phyloP scores from a whole-genome alignment of 2,329 filamentous ascomycete genomes.

The Bipolaris bicolor region DNA sequence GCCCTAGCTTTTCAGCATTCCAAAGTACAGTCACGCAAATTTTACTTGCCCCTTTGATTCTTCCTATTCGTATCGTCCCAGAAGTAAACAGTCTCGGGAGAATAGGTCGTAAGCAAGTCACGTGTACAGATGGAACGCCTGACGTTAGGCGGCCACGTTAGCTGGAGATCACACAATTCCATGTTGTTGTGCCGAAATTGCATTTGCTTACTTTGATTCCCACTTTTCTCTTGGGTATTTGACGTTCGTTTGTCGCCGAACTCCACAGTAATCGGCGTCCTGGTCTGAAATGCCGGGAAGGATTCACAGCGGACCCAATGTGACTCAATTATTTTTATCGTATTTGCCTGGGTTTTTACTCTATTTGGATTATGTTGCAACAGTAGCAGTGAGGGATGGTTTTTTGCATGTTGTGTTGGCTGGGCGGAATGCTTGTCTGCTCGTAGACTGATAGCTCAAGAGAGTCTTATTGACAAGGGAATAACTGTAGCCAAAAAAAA shows the following conservation, averaged over 20 bases:
- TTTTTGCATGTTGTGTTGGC: neutral
- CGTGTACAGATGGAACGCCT: constrained; percentile 1
- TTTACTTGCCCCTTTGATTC: neutral
- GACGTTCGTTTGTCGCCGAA: neutral
- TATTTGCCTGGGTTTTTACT: neutral
- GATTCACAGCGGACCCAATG: neutral
- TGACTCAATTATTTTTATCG: neutral
- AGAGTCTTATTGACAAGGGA: too few relatives aligned
- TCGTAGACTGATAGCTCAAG: too few relatives aligned
- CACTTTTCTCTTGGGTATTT: neutral
- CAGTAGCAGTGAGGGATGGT: neutral
- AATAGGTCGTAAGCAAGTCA: constrained; percentile 7
- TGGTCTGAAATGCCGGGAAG: neutral
- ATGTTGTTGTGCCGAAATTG: neutral
- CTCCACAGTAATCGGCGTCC: neutral
- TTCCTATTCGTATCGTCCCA: neutral
- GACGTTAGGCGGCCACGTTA: neutral
- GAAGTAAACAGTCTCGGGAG: neutral
- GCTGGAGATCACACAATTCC: neutral
- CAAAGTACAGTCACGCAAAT: neutral
- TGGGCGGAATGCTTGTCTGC: neutral
- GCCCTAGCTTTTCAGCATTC: too few relatives aligned
- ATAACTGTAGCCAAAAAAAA: too few relatives aligned
- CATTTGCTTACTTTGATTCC: neutral
- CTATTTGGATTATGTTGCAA: neutral